Evolutionary conservation across 176 grass and related monocot genomes (phyloP).

Genomic region (Bonia amplexicaulis): DNA sequence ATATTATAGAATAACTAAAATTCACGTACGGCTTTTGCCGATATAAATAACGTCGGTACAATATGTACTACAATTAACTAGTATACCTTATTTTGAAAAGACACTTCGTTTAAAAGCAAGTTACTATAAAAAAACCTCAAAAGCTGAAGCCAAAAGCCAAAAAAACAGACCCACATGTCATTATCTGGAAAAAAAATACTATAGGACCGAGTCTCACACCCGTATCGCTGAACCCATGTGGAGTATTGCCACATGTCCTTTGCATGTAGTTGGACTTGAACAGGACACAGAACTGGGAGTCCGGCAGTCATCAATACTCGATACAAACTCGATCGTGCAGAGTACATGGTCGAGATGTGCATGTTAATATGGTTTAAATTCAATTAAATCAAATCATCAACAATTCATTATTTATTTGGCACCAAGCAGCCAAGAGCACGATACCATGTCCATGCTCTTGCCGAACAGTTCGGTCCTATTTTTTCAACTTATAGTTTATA

Average conservation of each 20-base stretch:
- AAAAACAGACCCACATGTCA: too few relatives aligned
- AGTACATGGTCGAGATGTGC: background rate
- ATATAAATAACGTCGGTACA: too few relatives aligned
- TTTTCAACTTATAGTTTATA: too few relatives aligned
- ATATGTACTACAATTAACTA: too few relatives aligned
- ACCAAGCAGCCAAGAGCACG: background rate
- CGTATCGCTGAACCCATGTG: background rate
- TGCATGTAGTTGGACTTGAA: background rate
- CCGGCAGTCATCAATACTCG: background rate
- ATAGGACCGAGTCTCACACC: background rate
- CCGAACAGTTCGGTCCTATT: too few relatives aligned
- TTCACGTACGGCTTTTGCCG: too few relatives aligned
- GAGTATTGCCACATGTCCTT: background rate
- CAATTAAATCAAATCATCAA: background rate
- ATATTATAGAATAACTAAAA: too few relatives aligned
- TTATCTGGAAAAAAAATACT: background rate
- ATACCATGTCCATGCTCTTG: too few relatives aligned
- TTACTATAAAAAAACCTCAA: too few relatives aligned
- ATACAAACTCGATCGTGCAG: background rate
- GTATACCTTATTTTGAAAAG: too few relatives aligned
- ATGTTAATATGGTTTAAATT: background rate
- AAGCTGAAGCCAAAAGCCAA: too few relatives aligned
- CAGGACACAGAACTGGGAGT: background rate
- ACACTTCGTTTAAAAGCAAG: too few relatives aligned
- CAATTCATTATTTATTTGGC: background rate